Base-by-base conservation (phyloP, 768 basidiomycete species). In the Hortiboletus flavorubellus region DNA sequence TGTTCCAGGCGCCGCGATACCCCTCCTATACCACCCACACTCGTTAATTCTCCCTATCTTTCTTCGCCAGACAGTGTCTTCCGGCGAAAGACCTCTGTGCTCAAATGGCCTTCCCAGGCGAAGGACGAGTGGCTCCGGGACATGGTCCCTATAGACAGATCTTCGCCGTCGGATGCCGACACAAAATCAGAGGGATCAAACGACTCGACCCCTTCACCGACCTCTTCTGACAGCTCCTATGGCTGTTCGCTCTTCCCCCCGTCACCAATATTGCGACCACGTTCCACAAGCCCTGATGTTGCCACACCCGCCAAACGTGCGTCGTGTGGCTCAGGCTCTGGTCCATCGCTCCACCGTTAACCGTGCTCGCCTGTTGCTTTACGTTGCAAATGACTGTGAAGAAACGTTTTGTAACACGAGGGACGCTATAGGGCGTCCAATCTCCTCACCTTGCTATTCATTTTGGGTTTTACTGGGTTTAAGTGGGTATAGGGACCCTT, bases 71-170 rank as follows among this genome's bases (percentile, higher is more conserved):
- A 73, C 39, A 81, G 78, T 67, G 65, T 79, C 30, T 84, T 85
- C 59, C 73, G 72, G 51, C 75, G 72, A 54, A 66, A 73, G 30
- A 53, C 69, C 2, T 50, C 66, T 3, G 30, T 71, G 10, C 70
- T 72, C 15, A 73, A 61, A 38, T 62, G 71, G 10, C 81, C 81
- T 16, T 78, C 75, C 46, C 74, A 78, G 46, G 76, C 75, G 61
- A 80, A 84, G 56, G 80, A 86, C 60, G 72, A 73, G 58, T 86
- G 85, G 85, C 72, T 86, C 51, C 76, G 80, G 68, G 85, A 86
- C 72, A 85, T 83, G 60, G 73, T 85, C 2, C 84, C 85, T 9
- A 40, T 63, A 42, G 43, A 63, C 57, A 26, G 48, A 64, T 38
- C 56, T 18, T 12, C 5, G 8, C 37, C 9, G 5, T 49, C 46